phyloP scores from a whole-genome alignment of 2,329 filamentous ascomycete species.

The Teratosphaeria pseudoeucalypti region DNA sequence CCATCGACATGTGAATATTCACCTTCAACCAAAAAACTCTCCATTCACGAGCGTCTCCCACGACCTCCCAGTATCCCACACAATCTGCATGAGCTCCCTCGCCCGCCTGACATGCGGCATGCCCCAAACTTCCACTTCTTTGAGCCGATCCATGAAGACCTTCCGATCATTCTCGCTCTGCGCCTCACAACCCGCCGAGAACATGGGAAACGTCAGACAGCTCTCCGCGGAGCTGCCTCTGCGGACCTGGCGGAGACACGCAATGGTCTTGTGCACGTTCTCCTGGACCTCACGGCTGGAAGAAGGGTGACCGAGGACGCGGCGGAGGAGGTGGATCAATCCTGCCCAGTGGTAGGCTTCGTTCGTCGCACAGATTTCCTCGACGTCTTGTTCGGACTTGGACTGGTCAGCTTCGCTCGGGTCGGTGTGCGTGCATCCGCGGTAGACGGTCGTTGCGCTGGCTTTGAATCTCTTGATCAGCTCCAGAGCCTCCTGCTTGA shows the following conservation, averaged over 20 bases:
- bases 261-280: slow-evolving; percentile 53
- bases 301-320: slow-evolving; percentile 54
- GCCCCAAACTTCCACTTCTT: slow-evolving; percentile 59
- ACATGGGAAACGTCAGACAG: slow-evolving; percentile 69
- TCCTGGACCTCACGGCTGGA: slow-evolving; percentile 51
- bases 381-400: slow-evolving; percentile 46
- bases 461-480: slow-evolving; percentile 53
- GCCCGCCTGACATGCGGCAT: slow-evolving; percentile 61
- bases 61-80: slow-evolving; percentile 56
- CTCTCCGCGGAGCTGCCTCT: slow-evolving; percentile 61
- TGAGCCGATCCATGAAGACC: slow-evolving; percentile 55
- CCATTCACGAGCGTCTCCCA: slow-evolving; percentile 59
- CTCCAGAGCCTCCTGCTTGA: slow-evolving; percentile 46
- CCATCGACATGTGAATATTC: neutral
- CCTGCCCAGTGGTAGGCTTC: slow-evolving; percentile 72
- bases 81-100: slow-evolving; percentile 54
- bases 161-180: slow-evolving; percentile 44
- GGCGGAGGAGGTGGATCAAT: slow-evolving; percentile 62
- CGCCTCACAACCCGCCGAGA: slow-evolving; percentile 70
- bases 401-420: slow-evolving; percentile 28
- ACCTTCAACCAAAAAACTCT: slow-evolving; percentile 53
- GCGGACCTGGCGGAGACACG: slow-evolving; percentile 51
- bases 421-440: slow-evolving; percentile 34
- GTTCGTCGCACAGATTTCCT: slow-evolving; percentile 61
- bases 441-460: slow-evolving; percentile 34